phyloP scores from a whole-genome alignment of 208 protist species.

The Leishmania arabica region DNA sequence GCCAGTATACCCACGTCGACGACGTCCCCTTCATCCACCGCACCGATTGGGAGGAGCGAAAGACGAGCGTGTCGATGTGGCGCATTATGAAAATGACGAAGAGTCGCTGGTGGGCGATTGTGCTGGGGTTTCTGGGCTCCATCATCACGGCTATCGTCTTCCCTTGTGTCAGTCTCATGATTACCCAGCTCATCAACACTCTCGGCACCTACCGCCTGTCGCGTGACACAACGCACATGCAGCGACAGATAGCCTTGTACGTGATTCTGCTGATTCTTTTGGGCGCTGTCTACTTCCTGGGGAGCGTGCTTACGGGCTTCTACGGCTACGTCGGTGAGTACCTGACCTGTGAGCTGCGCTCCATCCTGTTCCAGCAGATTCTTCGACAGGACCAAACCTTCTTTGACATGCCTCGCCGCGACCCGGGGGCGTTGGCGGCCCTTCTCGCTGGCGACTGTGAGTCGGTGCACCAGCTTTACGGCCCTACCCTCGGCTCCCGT shows the following conservation, averaged over 20 bases:
- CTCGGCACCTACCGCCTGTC: constrained; percentile 43
- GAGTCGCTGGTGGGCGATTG: constrained; percentile 35
- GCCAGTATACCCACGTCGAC: constrained; percentile 47
- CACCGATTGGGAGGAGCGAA: constrained; percentile 57
- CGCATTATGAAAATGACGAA: constrained; percentile 64
- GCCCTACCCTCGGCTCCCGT: constrained; percentile 61
- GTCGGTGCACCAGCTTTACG: constrained; percentile 79
- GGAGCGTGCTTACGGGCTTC: constrained; percentile 53
- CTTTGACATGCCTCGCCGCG: constrained; percentile 80
- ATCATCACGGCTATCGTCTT: constrained; percentile 36
- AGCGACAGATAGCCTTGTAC: constrained; percentile 35
- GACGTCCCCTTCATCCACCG: constrained; percentile 61
- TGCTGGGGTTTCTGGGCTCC: constrained; percentile 63
- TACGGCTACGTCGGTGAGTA: constrained; percentile 79
- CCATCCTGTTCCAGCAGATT: constrained; percentile 65
- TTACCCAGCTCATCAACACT: constrained; percentile 47
- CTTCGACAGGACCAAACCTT: constrained; percentile 86
- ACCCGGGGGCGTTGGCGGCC: constrained; percentile 57
- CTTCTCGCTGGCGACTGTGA: constrained; percentile 84
- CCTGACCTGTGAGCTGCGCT: constrained; percentile 67
- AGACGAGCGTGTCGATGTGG: constrained; percentile 38
- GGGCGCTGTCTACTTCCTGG: constrained; percentile 38
- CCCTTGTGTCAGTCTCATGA: constrained; percentile 50
- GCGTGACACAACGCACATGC: constrained; percentile 32
- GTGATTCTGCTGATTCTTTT: constrained; percentile 58